Conservation (phyloP, 768 basidiomycete species). For the Lactarius deliciosus region DNA sequence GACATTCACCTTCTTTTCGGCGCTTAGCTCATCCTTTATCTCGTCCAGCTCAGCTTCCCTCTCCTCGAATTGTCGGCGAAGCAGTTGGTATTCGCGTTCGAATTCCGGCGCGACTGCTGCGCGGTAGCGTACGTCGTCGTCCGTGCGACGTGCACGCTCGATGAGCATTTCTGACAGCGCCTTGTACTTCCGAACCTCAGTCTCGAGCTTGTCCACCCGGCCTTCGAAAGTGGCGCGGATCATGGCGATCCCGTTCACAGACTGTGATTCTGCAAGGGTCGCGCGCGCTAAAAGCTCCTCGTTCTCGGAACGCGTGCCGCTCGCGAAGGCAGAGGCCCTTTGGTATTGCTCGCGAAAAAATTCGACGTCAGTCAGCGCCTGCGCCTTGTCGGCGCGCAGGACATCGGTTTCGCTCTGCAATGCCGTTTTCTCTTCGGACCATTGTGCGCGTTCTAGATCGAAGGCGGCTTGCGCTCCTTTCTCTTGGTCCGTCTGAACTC, state of each 20-base stretch:
- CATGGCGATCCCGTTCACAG: constrained; percentile 24
- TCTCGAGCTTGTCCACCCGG: constrained; percentile 27
- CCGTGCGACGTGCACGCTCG: constrained; percentile 29
- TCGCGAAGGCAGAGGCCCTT: constrained; percentile 24
- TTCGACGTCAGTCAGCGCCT: constrained; percentile 22
- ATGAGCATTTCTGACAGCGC: constrained; percentile 23
- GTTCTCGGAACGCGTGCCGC: constrained; percentile 26
- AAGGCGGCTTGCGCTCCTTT: not conserved
- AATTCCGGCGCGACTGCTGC: constrained; percentile 25
- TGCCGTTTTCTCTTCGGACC: constrained; percentile 19
- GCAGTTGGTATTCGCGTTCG: constrained; percentile 7
- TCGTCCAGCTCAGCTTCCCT: constrained; percentile 24
- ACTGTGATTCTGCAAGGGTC: constrained; percentile 28
- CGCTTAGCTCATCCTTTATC: constrained; percentile 15
- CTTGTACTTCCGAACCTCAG: constrained; percentile 20
- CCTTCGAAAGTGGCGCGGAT: constrained; percentile 27
- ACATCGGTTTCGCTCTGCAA: constrained; percentile 6
- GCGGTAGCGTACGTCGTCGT: constrained; percentile 26
- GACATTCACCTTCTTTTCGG: constrained; percentile 24
- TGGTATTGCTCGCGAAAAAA: constrained; percentile 28
- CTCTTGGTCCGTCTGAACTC: constrained; percentile 21
- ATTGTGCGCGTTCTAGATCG: constrained; percentile 18
- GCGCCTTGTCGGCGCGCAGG: constrained; percentile 16
- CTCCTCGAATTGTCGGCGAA: constrained; percentile 10
- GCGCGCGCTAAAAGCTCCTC: constrained; percentile 28